These are phyloP conservation scores for Mycena belliarum DNA, from an alignment of 768 basidiomycete species.

Conservation along the genomic window DNA sequence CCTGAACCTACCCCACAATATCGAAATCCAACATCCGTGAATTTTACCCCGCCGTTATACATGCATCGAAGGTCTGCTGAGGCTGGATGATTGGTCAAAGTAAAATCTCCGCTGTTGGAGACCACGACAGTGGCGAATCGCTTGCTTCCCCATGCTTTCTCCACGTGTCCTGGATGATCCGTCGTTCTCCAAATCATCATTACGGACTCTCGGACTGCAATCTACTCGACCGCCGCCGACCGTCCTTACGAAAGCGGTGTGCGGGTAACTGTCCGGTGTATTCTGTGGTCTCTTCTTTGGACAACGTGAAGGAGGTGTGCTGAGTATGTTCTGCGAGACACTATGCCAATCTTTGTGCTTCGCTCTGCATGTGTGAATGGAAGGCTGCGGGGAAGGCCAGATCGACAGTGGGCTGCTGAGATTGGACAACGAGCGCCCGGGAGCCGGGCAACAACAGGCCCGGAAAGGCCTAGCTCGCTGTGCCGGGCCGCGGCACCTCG, in stretches of 20 bases:
- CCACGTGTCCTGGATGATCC: slow-evolving; percentile 4
- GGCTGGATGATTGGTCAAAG: no score
- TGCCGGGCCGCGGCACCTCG: background rate
- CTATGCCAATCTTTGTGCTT: no score
- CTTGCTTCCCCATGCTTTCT: background rate
- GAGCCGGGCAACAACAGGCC: background rate
- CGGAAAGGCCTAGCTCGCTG: background rate
- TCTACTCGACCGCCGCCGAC: background rate
- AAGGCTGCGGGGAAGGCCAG: background rate
- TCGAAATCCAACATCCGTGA: no score
- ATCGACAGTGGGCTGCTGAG: background rate
- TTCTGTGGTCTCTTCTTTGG: slow-evolving; percentile 1
- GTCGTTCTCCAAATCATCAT: background rate
- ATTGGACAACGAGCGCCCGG: background rate
- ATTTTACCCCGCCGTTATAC: background rate
- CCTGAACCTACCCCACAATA: no score
- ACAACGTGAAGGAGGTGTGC: background rate
- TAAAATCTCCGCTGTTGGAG: no score
- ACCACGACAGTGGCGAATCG: background rate
- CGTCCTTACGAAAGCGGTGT: background rate
- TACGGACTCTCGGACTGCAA: background rate
- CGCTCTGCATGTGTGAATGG: background rate
- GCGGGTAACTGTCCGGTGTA: background rate
- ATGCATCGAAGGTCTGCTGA: no score
- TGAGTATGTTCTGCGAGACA: no score